Conservation (phyloP, 2,329 filamentous ascomycete species). For the Claviceps sorghi region DNA sequence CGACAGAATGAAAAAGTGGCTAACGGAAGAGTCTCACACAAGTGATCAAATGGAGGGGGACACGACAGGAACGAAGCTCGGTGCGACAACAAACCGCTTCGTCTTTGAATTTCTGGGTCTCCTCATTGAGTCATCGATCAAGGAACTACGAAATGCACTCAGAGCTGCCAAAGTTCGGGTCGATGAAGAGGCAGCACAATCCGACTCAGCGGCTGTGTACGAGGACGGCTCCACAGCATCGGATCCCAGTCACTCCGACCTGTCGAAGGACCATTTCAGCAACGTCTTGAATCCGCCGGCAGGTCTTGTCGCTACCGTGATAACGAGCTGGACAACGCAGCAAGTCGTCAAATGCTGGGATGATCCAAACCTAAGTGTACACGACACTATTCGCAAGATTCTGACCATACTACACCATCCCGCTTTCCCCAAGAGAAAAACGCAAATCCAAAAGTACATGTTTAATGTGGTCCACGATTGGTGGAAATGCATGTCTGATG, state of each 20-base stretch:
- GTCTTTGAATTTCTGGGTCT: slow-evolving; percentile 75
- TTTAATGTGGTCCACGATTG: slow-evolving; percentile 64
- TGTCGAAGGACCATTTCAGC: slow-evolving; percentile 69
- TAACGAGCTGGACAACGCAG: slow-evolving; percentile 16
- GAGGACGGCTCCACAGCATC: slow-evolving; percentile 56
- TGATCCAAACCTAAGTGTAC: slow-evolving; percentile 48
- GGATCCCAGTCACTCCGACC: slow-evolving; percentile 62
- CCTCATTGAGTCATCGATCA: slow-evolving; percentile 77
- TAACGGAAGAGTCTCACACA: slow-evolving; percentile 56
- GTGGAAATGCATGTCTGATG: slow-evolving; percentile 37
- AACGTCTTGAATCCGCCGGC: slow-evolving; percentile 38
- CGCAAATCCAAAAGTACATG: slow-evolving; percentile 71
- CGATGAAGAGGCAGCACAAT: slow-evolving; percentile 30
- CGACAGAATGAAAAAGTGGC: slow-evolving; percentile 17
- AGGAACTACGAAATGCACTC: slow-evolving; percentile 61
- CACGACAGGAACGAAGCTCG: slow-evolving; percentile 11
- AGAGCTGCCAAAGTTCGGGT: slow-evolving; percentile 25
- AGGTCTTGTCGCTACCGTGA: slow-evolving; percentile 15
- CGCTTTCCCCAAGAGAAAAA: slow-evolving; percentile 52
- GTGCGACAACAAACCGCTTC: slow-evolving; percentile 78
- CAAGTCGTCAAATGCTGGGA: slow-evolving; percentile 44
- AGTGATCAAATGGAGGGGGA: slow-evolving; percentile 8
- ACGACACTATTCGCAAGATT: slow-evolving; percentile 64
- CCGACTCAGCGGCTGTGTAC: slow-evolving; percentile 43
- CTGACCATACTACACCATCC: slow-evolving; percentile 75